Evolutionary conservation across 257 asterid genomes (phyloP), one percentile per base, ranked within the genome.

Genomic region (Apocynum venetum): DNA sequence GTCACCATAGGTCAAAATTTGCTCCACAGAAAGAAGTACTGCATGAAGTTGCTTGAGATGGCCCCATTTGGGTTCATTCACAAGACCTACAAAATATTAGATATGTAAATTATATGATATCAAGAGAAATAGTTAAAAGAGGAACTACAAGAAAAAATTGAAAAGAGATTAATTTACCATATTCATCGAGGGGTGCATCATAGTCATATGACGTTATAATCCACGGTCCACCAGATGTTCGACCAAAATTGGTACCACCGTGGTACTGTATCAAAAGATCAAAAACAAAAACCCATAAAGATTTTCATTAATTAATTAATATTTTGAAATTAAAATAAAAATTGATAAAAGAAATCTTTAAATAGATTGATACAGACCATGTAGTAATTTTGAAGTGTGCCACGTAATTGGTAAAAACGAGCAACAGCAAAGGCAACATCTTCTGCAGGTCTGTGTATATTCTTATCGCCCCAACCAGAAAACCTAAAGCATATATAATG

Each of bases 231-330:
- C 98, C 98, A 69, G 97, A 80, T 72, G 96, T 92, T 83, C 98
- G 93, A 72, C 97, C 97, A 87, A 94, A 94, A 88, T 94, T 94
- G 57, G 98, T 94, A 52, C 98, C 98, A 20, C 98, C 98, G 82
- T 94, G 98, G 88, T 92, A 94, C 98, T 94, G 82, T 61, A 78
- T 66, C 70, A 44, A 44, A 44, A 44, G 57, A 60, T 61, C 56
- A 83, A 66, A 31, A n/a, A 73, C 68, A 41, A 47, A 38, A 56
- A 4, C 41, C 19, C 65, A 40, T 56, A 7, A 43, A 35, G 38
- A 38, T 25, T 11, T 36, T 12, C 3, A 44, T 44, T 36, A 9
- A 8, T 48, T 3, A 52, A 72, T 11, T 15, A 19, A 35, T 56
- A 38, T 35, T 73, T 40, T 44, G 3, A 25, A 25, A 0, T 43